Base-by-base conservation (phyloP, 75 land plant genomes). In the Selaginella moellendorffii region DNA sequence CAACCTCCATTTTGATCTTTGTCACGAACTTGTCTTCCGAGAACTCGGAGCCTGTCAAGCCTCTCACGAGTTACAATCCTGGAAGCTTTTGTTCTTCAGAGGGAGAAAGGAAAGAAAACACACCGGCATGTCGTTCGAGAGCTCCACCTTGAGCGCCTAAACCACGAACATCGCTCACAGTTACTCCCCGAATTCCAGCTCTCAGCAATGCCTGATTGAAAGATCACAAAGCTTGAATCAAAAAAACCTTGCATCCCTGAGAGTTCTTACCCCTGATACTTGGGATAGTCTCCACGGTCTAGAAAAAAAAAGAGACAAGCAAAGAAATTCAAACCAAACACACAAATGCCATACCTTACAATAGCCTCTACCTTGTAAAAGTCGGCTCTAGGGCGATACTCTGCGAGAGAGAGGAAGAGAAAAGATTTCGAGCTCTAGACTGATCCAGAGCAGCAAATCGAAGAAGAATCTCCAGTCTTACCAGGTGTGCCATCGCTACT, bases 71-170 rank as follows among this genome's bases (percentile, higher is more conserved):
- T n/a, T n/a, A n/a, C n/a, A n/a, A n/a, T n/a, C n/a, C n/a, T n/a
- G n/a, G n/a, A n/a, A n/a, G n/a, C n/a, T n/a, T n/a, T n/a, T n/a
- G n/a, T n/a, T n/a, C n/a, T n/a, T n/a, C n/a, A n/a, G n/a, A n/a
- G n/a, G n/a, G 46, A 5, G 5, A 61, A 61, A 17, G 10, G 27
- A 61, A 24, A 61, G 17, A 1, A 61, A 17, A 27, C 63, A 0
- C 64, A 88, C 95, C 95, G 36, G 77, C 95, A 52, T 88, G 95
- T n/a, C 95, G 82, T 69, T 88, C 95, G 30, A 76, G 54, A 21
- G 78, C 74, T 20, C 84, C 95, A n/a, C 95, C 95, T 66, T 88
- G 95, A 36, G 89, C 72, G 30, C 95, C 95, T 76, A 85, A 83
- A 8, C 95, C 95, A 60, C 75, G 64, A 12, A 85, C 95, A 63